phyloP scores from a whole-genome alignment of 164 flowering plant species.

The Chimonanthus salicifolius region DNA sequence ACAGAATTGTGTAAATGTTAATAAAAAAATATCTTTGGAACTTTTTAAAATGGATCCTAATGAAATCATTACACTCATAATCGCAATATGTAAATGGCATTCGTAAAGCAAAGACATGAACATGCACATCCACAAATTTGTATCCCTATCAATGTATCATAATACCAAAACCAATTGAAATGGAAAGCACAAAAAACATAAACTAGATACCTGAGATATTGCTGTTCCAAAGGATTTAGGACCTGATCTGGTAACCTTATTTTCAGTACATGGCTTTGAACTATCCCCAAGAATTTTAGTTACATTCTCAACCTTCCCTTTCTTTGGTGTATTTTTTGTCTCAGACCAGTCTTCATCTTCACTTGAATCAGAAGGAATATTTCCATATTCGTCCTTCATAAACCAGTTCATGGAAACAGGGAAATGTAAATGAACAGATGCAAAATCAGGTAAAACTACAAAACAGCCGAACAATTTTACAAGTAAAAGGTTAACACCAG shows the following conservation, averaged over 20 bases:
- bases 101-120: too few relatives aligned
- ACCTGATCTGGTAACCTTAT: slow-evolving; percentile 19
- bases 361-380: slow-evolving; percentile 63
- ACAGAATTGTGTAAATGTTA: too few relatives aligned
- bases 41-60: too few relatives aligned
- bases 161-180: not conserved
- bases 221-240: slow-evolving; percentile 43
- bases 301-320: slow-evolving; percentile 18
- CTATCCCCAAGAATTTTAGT: slow-evolving; percentile 15
- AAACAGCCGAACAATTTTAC: not conserved
- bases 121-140: not conserved
- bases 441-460: not conserved
- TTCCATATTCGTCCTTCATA: slow-evolving; percentile 66
- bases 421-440: not conserved
- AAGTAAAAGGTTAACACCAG: not conserved
- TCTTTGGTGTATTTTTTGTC: slow-evolving; percentile 20
- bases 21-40: too few relatives aligned
- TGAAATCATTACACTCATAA: too few relatives aligned
- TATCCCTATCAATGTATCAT: not conserved
- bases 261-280: slow-evolving; percentile 20
- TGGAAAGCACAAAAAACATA: not conserved
- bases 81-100: too few relatives aligned
- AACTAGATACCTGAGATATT: slow-evolving; percentile 49
- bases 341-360: slow-evolving; percentile 75
- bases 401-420: not conserved